phyloP scores from a whole-genome alignment of 1,284 basidiomycete species.

The Trametes polyzona region DNA sequence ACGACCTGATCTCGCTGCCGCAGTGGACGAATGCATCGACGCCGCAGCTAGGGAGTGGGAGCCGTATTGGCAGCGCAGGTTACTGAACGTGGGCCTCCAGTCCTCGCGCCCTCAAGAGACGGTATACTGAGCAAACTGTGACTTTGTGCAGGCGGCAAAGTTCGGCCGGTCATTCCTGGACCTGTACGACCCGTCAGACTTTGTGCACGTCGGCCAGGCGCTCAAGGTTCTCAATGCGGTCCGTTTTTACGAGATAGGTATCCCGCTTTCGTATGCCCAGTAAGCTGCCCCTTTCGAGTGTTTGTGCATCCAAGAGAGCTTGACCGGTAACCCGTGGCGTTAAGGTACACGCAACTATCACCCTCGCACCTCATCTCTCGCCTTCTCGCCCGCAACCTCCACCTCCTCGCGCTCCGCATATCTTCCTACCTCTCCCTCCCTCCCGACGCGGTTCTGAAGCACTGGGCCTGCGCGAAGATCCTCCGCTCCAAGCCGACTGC shows the following conservation, averaged over 20 bases:
- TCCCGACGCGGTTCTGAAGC: slow-evolving; percentile 87
- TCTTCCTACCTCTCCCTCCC: slow-evolving; percentile 84
- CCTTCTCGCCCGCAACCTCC: slow-evolving; percentile 86
- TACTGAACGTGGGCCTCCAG: slow-evolving; percentile 70
- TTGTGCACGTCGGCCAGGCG: slow-evolving; percentile 89
- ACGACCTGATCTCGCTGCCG: slow-evolving; percentile 81
- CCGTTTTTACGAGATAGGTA: slow-evolving; percentile 88
- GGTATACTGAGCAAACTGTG: too few relatives aligned
- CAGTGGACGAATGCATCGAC: slow-evolving; percentile 92
- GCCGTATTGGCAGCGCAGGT: slow-evolving; percentile 82
- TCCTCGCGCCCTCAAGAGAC: too few relatives aligned
- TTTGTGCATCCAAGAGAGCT: neutral
- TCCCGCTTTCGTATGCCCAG: slow-evolving; percentile 93
- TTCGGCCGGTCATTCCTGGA: slow-evolving; percentile 96
- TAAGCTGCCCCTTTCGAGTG: slow-evolving; percentile 42
- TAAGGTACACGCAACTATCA: slow-evolving; percentile 78
- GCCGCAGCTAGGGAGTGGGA: slow-evolving; percentile 95
- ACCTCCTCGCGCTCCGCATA: slow-evolving; percentile 92
- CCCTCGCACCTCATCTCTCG: slow-evolving; percentile 82
- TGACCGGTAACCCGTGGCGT: neutral
- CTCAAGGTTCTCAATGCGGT: slow-evolving; percentile 96
- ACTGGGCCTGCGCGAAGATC: slow-evolving; percentile 97
- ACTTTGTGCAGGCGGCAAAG: slow-evolving; percentile 76
- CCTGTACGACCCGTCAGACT: slow-evolving; percentile 88
- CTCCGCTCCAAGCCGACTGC: slow-evolving; percentile 64